These are phyloP conservation scores for Stellera chamaejasme DNA, from an alignment of 345 rosid genomes.

Conservation along the genomic window DNA sequence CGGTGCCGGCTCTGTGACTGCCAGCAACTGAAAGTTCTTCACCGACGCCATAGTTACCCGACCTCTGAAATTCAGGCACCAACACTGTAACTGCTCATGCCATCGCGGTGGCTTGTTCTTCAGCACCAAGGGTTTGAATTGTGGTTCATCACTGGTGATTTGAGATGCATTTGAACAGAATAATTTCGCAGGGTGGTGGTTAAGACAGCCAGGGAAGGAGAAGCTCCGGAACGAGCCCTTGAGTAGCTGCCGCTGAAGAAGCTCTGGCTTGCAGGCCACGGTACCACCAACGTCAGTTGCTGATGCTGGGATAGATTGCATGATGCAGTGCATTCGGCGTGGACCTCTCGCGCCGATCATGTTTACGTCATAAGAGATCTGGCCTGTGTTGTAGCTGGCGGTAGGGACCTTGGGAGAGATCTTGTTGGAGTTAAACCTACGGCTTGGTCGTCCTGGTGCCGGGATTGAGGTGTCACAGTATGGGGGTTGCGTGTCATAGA, in stretches of 20 bases:
- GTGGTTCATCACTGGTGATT: neutral
- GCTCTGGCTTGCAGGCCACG: conserved; percentile 39
- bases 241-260: conserved; percentile 24
- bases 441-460: conserved; percentile 26
- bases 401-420: conserved; percentile 46
- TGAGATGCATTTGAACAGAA: conserved; percentile 13
- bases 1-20: conserved; percentile 19
- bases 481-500: conserved; percentile 42
- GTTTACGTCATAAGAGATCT: conserved; percentile 38
- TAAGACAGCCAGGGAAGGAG: conserved; percentile 32
- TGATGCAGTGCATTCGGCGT: conserved; percentile 41
- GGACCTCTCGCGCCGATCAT: conserved; percentile 50
- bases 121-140: conserved; percentile 27
- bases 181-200: conserved; percentile 31
- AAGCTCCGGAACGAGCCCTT: conserved; percentile 32
- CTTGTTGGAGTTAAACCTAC: conserved; percentile 42
- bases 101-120: conserved; percentile 55
- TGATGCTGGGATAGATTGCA: conserved; percentile 48
- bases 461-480: conserved; percentile 17
- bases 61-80: conserved; percentile 51
- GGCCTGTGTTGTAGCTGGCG: conserved; percentile 42
- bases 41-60: conserved; percentile 52
- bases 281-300: conserved; percentile 38
- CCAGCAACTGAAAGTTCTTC: conserved; percentile 47
- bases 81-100: conserved; percentile 52